Conservation (phyloP, 805 yeast species). For the Barnettozyma vustinii region DNA sequence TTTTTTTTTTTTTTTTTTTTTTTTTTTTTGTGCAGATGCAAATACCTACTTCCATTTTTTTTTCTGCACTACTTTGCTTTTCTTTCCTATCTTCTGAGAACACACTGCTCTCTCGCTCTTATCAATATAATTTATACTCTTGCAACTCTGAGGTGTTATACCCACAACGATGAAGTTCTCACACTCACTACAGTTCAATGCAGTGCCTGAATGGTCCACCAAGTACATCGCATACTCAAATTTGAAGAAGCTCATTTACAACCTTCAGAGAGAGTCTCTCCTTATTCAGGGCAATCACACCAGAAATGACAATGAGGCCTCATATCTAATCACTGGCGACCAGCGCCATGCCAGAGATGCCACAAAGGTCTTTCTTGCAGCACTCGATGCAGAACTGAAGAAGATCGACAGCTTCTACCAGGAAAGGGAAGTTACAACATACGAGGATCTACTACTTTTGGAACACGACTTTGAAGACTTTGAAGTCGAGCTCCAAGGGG, state of each 20-base stretch:
- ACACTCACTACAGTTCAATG: conserved; percentile 91
- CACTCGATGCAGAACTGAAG: conserved; percentile 69
- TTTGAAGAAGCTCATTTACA: conserved; percentile 77
- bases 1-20: too few relatives aligned
- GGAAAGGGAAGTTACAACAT: conserved; percentile 57
- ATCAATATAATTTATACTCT: too few relatives aligned
- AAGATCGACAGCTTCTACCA: conserved; percentile 75
- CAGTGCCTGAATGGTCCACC: conserved; percentile 97
- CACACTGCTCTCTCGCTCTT: too few relatives aligned
- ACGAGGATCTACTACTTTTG: conserved; percentile 48
- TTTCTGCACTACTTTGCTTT: too few relatives aligned
- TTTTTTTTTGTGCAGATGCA: too few relatives aligned
- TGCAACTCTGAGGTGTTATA: background rate
- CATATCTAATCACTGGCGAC: conserved; percentile 28
- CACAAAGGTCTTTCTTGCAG: conserved; percentile 54
- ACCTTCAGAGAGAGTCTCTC: conserved; percentile 62
- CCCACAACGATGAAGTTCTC: conserved; percentile 73
- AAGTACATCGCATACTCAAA: conserved; percentile 87
- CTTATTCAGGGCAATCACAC: conserved; percentile 7
- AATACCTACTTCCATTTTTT: too few relatives aligned
- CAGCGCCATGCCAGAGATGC: conserved; percentile 38
- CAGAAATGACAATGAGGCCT: conserved; percentile 22
- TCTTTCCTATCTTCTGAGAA: too few relatives aligned
- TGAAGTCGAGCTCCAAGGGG: conserved; percentile 29
- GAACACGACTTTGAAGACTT: conserved; percentile 60